Conservation (phyloP, 2,329 filamentous ascomycete species). For the Chaetomiaceae sp. region DNA sequence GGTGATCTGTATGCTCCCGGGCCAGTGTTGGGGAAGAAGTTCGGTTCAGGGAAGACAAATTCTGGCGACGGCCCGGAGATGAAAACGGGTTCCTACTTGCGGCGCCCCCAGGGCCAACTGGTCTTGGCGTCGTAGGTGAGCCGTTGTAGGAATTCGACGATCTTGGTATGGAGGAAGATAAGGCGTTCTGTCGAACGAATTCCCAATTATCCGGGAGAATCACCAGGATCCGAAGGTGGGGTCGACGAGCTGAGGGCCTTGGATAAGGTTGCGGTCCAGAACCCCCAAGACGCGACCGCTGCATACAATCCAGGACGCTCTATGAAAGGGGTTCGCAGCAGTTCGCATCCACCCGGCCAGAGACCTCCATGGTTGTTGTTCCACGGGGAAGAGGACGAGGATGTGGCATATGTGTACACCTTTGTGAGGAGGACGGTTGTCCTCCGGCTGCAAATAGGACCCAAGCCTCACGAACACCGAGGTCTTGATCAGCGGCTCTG, state of each 20-base stretch:
- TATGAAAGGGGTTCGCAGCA: too few relatives aligned
- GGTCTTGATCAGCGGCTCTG: too few relatives aligned
- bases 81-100: slow-evolving; percentile 1
- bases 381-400: too few relatives aligned
- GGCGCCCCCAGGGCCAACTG: neutral
- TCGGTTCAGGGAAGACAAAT: neutral
- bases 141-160: neutral
- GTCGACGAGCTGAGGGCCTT: neutral
- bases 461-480: too few relatives aligned
- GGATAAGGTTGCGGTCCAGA: too few relatives aligned
- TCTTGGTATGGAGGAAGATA: neutral
- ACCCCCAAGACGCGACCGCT: too few relatives aligned
- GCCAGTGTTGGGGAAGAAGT: neutral
- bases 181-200: neutral
- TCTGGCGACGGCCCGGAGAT: neutral
- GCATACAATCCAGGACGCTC: too few relatives aligned
- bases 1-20: neutral
- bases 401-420: too few relatives aligned
- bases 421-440: too few relatives aligned
- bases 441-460: too few relatives aligned
- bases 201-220: neutral
- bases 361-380: too few relatives aligned
- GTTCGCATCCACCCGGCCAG: too few relatives aligned
- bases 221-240: neutral
- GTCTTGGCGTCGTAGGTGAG: neutral